Evolutionary conservation across 805 yeast species (phyloP).

Genomic region (Zygosaccharomyces rouxii): DNA sequence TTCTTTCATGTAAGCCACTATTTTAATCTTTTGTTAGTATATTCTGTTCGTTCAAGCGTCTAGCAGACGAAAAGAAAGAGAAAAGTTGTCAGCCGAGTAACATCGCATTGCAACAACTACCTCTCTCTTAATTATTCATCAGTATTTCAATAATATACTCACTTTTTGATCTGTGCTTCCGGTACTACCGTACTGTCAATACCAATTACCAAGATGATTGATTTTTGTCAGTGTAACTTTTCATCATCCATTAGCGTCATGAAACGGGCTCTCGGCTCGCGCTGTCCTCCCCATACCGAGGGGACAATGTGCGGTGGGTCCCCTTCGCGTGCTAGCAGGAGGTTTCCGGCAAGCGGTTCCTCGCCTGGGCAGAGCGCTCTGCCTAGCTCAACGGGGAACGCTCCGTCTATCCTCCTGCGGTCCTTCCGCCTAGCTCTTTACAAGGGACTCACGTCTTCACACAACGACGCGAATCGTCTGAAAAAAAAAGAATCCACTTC

Average conservation of each 20-base stretch:
- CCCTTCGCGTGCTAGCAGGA: not conserved
- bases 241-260: slow-evolving; percentile 5
- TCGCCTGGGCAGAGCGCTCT: not conserved
- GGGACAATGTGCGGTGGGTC: not conserved
- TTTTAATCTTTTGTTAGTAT: slow-evolving; percentile 8
- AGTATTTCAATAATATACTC: slow-evolving; percentile 2
- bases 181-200: slow-evolving; percentile 4
- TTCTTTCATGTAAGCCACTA: slow-evolving; percentile 96
- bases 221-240: slow-evolving; percentile 5
- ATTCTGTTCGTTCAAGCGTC: not conserved
- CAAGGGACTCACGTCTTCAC: not conserved
- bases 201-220: slow-evolving; percentile 1
- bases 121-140: not conserved
- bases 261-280: slow-evolving; percentile 4
- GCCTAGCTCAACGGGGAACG: not conserved
- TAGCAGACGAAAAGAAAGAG: not conserved
- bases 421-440: not conserved
- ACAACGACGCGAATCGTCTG: not conserved
- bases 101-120: not conserved
- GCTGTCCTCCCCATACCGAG: slow-evolving; percentile 1
- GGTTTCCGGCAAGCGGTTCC: not conserved
- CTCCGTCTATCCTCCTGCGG: not conserved
- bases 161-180: slow-evolving; percentile 9
- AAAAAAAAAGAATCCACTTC: not conserved
- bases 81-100: not conserved